Evolutionary conservation across 345 rosid species (phyloP).

Genomic region (Eucalyptus pauciflora): DNA sequence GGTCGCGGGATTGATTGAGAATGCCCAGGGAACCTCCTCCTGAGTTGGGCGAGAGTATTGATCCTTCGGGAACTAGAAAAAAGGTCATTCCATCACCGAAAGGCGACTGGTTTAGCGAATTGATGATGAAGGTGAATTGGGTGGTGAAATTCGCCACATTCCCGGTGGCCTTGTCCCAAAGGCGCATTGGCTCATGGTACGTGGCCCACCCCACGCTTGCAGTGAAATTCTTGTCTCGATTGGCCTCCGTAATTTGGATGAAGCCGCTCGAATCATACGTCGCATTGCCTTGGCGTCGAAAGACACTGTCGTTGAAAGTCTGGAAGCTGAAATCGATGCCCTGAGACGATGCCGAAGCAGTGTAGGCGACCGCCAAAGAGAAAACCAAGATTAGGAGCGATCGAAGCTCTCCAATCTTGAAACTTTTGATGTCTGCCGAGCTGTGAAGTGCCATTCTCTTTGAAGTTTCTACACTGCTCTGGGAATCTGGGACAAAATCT

Average conservation of each 20-base stretch:
- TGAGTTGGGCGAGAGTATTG: fast-evolving
- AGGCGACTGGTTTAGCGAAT: not conserved
- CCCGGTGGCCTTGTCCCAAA: not conserved
- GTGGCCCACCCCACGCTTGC: not conserved
- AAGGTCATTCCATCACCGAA: not conserved
- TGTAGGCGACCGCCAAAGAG: not conserved
- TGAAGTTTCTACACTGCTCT: not conserved
- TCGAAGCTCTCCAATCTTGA: not conserved
- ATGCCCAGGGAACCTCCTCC: too few relatives aligned
- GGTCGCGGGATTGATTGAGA: too few relatives aligned
- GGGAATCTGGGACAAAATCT: too few relatives aligned
- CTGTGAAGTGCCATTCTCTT: not conserved
- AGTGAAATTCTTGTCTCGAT: too few relatives aligned
- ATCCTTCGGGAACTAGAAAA: not conserved
- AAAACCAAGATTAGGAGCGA: not conserved
- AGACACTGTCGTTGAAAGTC: not conserved
- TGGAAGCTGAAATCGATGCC: not conserved
- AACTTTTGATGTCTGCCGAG: not conserved
- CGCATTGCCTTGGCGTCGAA: not conserved
- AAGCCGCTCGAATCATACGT: too few relatives aligned
- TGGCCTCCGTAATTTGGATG: not conserved
- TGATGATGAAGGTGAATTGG: not conserved
- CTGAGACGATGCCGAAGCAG: not conserved
- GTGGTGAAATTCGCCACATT: not conserved
- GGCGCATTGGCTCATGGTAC: not conserved